Evolutionary conservation across 768 basidiomycete genomes (phyloP).

Genomic region (Agaricus blazei): DNA sequence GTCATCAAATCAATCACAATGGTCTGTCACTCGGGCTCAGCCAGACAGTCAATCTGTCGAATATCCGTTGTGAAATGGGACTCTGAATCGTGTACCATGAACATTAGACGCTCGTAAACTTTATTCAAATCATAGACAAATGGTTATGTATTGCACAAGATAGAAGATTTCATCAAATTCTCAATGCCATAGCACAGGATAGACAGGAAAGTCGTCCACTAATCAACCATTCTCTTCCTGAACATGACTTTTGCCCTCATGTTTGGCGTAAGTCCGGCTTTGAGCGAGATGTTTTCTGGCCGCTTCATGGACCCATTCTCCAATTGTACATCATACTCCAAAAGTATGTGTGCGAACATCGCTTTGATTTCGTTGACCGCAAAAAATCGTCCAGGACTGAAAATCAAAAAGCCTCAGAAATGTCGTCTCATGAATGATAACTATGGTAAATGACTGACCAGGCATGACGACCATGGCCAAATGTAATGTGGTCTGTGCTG

Average conservation of each 20-base stretch:
- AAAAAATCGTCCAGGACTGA: slow-evolving; percentile 36
- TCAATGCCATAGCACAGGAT: no score
- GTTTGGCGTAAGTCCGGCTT: neutral
- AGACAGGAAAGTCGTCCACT: no score
- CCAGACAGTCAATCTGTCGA: no score
- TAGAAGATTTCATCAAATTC: no score
- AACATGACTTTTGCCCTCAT: slow-evolving; percentile 7
- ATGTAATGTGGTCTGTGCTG: slow-evolving; percentile 19
- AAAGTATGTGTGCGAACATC: slow-evolving; percentile 28
- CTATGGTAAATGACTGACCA: slow-evolving; percentile 15
- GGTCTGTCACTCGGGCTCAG: no score
- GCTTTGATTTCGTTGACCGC: slow-evolving; percentile 33
- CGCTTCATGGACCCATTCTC: slow-evolving; percentile 6
- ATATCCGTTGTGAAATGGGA: no score
- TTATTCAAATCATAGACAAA: no score
- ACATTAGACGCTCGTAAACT: no score
- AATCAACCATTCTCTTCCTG: slow-evolving; percentile 3
- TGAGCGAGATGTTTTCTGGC: neutral
- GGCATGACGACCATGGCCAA: slow-evolving; percentile 26
- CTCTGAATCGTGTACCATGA: no score
- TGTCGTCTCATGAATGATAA: slow-evolving; percentile 32
- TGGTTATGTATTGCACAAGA: no score
- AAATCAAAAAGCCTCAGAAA: slow-evolving; percentile 31
- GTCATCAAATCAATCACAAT: no score
- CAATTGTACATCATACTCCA: slow-evolving; percentile 32